Percentiles rank a stretch among this genome's conserved stretches.
Conservation (phyloP, 2,329 filamentous ascomycete species). For the Polychaeton citri region DNA sequence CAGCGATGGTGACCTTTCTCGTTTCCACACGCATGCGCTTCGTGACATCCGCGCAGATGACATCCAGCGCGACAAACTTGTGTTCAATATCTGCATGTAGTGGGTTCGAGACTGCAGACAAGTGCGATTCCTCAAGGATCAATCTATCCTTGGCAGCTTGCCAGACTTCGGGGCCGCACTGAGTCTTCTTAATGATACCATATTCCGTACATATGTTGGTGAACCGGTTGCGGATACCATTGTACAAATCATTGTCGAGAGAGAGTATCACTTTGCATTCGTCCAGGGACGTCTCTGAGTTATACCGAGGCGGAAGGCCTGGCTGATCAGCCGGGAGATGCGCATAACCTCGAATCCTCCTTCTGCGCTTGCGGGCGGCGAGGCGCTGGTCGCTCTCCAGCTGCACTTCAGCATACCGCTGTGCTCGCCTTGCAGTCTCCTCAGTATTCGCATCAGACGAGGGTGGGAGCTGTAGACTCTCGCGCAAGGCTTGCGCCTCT, state of each 20-base stretch:
- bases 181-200: constrained; percentile 60
- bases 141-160: constrained; percentile 55
- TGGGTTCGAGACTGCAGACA: constrained; percentile 44
- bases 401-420: constrained; percentile 11
- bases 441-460: neutral
- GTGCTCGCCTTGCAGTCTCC: constrained; percentile 20
- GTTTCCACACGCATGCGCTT: constrained; percentile 59
- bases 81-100: constrained; percentile 45
- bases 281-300: constrained; percentile 70
- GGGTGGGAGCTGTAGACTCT: neutral
- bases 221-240: constrained; percentile 52
- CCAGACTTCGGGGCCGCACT: constrained; percentile 61
- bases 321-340: constrained; percentile 54
- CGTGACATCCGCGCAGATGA: constrained; percentile 69
- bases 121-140: constrained; percentile 48
- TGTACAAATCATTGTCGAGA: constrained; percentile 52
- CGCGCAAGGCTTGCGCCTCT: neutral
- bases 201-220: constrained; percentile 55
- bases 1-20: constrained; percentile 55
- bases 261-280: constrained; percentile 59
- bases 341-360: constrained; percentile 54
- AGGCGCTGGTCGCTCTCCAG: constrained; percentile 46
- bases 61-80: constrained; percentile 58
- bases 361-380: constrained; percentile 51
- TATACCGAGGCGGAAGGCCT: constrained; percentile 54